These are phyloP conservation scores for Amanita phalloides DNA, from an alignment of 768 basidiomycete species.

Conservation along the genomic window DNA sequence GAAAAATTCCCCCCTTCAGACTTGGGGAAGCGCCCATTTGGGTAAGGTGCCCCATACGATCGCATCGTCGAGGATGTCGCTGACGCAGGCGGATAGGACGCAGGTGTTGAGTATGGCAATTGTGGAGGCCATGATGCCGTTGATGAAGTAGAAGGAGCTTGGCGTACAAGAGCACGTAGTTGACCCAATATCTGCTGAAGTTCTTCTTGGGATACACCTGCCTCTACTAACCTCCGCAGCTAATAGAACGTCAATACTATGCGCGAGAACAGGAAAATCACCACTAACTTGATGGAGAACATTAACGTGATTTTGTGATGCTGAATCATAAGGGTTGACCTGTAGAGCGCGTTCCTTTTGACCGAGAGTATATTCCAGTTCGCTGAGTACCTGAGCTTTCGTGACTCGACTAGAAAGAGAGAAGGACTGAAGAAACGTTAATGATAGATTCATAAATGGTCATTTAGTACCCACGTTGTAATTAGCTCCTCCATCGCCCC, in stretches of 20 bases:
- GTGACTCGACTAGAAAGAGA: constrained; percentile 40
- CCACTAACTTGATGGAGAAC: constrained; percentile 70
- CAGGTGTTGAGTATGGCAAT: not conserved
- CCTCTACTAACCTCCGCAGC: constrained; percentile 66
- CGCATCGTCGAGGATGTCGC: constrained; percentile 12
- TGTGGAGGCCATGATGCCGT: constrained; percentile 11
- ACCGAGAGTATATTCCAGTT: constrained; percentile 72
- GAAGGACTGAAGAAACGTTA: constrained; percentile 6
- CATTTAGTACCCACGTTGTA: constrained; percentile 24
- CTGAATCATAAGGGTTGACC: constrained; percentile 60
- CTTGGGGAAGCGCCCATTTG: not conserved
- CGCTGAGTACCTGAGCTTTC: constrained; percentile 71
- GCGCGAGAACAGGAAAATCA: not conserved
- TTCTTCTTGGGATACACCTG: constrained; percentile 73
- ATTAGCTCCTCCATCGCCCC: constrained; percentile 45
- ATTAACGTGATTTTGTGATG: constrained; percentile 59
- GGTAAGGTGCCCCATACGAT: not conserved
- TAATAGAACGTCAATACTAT: constrained; percentile 16
- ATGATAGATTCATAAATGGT: constrained; percentile 4
- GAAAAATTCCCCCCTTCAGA: constrained; percentile 11
- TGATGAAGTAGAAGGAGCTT: constrained; percentile 25
- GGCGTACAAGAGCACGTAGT: constrained; percentile 50
- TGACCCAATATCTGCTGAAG: constrained; percentile 66
- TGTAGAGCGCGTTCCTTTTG: constrained; percentile 72
- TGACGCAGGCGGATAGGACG: constrained; percentile 9